phyloP scores from a whole-genome alignment of 192 early-diverging fungal species.

The Phycomyces blakesleeanus region DNA sequence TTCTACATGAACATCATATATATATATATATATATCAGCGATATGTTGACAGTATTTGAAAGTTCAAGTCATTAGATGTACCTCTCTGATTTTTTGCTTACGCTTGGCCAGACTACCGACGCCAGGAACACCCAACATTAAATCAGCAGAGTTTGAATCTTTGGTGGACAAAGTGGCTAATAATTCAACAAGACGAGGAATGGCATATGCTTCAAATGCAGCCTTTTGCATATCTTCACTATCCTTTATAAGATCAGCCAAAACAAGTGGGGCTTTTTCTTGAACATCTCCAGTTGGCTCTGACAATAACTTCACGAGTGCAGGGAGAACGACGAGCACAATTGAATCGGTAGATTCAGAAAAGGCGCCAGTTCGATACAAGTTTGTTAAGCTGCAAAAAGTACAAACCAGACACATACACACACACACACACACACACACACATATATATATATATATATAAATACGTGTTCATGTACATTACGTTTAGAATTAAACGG shows the following conservation, averaged over 20 bases:
- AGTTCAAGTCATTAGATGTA: too few relatives aligned
- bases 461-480: too few relatives aligned
- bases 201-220: slow-evolving; percentile 71
- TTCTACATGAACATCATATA: slow-evolving; percentile 45
- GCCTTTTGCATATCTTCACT: slow-evolving; percentile 71
- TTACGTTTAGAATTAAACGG: too few relatives aligned
- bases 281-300: slow-evolving; percentile 48
- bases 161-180: slow-evolving; percentile 37
- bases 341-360: slow-evolving; percentile 51
- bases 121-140: slow-evolving; percentile 26
- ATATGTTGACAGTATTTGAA: too few relatives aligned
- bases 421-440: too few relatives aligned
- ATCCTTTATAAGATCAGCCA: slow-evolving; percentile 66
- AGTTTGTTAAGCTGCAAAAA: slow-evolving; percentile 59
- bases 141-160: slow-evolving; percentile 11
- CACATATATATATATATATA: too few relatives aligned
- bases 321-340: slow-evolving; percentile 56
- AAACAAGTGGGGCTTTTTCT: slow-evolving; percentile 64
- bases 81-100: slow-evolving; percentile 64
- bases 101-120: slow-evolving; percentile 34
- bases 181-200: slow-evolving; percentile 59
- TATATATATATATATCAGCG: too few relatives aligned
- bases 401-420: too few relatives aligned
- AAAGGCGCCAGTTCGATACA: slow-evolving; percentile 60
- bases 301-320: slow-evolving; percentile 65